A percentile compares a stretch with the other conserved stretches of the same genome.
phyloP scores from a whole-genome alignment of 2,329 filamentous ascomycete genomes.

The Ophiostoma himal-ulmi region DNA sequence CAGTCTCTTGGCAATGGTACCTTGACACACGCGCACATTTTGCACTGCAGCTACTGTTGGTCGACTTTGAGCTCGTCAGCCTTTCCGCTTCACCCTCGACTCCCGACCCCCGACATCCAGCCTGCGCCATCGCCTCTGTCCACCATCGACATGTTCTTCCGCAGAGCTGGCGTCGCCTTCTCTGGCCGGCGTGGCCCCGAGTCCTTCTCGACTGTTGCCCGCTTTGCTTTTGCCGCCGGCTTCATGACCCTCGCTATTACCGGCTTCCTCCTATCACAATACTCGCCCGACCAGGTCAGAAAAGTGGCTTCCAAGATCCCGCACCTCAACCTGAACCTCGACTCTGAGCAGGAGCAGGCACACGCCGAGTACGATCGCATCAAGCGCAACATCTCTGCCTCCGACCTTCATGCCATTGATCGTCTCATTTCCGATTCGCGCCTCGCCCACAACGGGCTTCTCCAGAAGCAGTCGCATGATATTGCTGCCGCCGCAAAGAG shows the following conservation, averaged over 20 bases:
- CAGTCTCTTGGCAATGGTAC: not conserved
- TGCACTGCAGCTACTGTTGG: not conserved
- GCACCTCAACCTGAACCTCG: constrained; percentile 11
- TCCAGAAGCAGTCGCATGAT: constrained; percentile 39
- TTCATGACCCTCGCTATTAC: constrained; percentile 19
- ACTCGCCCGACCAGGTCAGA: constrained; percentile 17
- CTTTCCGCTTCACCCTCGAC: not conserved
- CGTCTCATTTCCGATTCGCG: constrained; percentile 39
- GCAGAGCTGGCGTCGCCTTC: constrained; percentile 13
- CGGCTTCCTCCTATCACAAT: constrained; percentile 21
- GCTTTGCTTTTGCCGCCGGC: constrained; percentile 24
- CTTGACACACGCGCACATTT: not conserved
- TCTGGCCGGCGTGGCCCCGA: constrained; percentile 18
- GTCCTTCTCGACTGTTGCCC: constrained; percentile 22
- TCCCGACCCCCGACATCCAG: not conserved
- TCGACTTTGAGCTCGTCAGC: not conserved
- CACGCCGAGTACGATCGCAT: constrained; percentile 15
- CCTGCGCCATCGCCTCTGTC: not conserved
- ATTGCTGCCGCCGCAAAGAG: constrained; percentile 30
- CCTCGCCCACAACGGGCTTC: constrained; percentile 35
- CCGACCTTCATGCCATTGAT: constrained; percentile 40
- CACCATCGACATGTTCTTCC: constrained; percentile 21
- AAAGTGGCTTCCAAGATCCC: constrained; percentile 18
- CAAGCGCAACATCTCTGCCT: constrained; percentile 10
- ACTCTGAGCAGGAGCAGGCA: constrained; percentile 19